Percentiles rank a stretch among this genome's conserved stretches.
Conservation (phyloP, 2,329 filamentous ascomycete species). For the Fusarium papillatum region DNA sequence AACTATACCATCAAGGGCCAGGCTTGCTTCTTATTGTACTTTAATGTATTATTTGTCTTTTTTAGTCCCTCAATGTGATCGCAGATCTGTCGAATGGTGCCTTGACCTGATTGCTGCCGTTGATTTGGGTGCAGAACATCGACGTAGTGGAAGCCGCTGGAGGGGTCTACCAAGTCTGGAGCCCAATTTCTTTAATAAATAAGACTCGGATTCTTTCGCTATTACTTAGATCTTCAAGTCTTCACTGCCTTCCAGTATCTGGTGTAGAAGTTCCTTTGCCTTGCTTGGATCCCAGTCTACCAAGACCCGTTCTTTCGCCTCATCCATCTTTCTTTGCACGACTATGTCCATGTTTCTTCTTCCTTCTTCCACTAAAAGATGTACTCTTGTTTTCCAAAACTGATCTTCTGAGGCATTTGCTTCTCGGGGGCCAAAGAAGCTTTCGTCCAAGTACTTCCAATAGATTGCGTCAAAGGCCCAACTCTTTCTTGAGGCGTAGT, state of each 20-base stretch:
- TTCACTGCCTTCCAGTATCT: neutral
- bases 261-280: slow-evolving; percentile 21
- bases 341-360: slow-evolving; percentile 45
- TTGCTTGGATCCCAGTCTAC: slow-evolving; percentile 45
- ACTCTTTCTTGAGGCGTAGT: slow-evolving; percentile 50
- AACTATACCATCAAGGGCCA: too few species aligned
- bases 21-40: neutral
- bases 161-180: too few species aligned
- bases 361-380: slow-evolving; percentile 45
- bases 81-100: too few species aligned
- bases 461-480: slow-evolving; percentile 54
- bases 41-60: neutral
- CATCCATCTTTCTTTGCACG: slow-evolving; percentile 48
- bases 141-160: too few species aligned
- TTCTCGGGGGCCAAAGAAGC: slow-evolving; percentile 44
- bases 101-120: too few species aligned
- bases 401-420: slow-evolving; percentile 22
- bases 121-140: too few species aligned
- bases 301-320: slow-evolving; percentile 41
- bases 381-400: slow-evolving; percentile 45
- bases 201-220: neutral
- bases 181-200: neutral
- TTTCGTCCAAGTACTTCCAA: slow-evolving; percentile 53
- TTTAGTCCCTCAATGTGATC: too few species aligned
- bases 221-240: neutral